phyloP scores from a whole-genome alignment of 495 filamentous ascomycete genomes.

The Lentithecium fluviatile region DNA sequence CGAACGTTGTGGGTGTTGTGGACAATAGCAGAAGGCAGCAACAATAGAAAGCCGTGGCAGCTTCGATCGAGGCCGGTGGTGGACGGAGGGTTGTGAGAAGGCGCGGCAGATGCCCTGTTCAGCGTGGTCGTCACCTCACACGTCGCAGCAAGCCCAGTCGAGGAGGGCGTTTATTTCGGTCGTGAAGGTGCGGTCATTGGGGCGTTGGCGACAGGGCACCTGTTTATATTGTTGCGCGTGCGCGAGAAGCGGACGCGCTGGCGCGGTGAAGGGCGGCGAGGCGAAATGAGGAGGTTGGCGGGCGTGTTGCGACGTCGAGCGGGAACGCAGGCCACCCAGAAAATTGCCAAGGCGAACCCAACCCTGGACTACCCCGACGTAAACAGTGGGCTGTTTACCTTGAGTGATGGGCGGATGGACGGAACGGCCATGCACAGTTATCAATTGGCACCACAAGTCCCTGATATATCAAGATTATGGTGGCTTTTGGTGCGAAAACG shows the following conservation, averaged over 20 bases:
- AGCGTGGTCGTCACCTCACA: not conserved
- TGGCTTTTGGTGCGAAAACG: too few relatives aligned
- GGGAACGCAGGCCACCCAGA: not conserved
- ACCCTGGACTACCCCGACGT: not conserved
- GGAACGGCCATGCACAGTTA: not conserved
- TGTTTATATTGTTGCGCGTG: slow-evolving; percentile 4
- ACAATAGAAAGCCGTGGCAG: not conserved
- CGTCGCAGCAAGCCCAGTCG: too few relatives aligned
- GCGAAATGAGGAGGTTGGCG: slow-evolving; percentile 35
- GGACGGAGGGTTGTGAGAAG: too few relatives aligned
- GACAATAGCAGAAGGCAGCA: not conserved
- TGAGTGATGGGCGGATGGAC: too few relatives aligned
- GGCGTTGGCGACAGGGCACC: not conserved
- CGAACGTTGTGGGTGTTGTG: not conserved
- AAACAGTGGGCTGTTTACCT: not conserved
- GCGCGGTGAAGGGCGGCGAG: slow-evolving; percentile 13
- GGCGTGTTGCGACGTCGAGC: slow-evolving; percentile 2
- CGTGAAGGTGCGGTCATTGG: slow-evolving; percentile 17
- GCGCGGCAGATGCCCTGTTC: too few relatives aligned
- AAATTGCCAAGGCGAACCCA: not conserved
- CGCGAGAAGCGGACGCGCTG: slow-evolving; percentile 12
- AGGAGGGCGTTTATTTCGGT: too few relatives aligned
- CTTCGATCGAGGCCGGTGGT: too few relatives aligned
- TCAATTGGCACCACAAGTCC: not conserved
- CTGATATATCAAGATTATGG: too few relatives aligned